phyloP scores from a whole-genome alignment of 768 basidiomycete species.

The Fomitopsis serialis region DNA sequence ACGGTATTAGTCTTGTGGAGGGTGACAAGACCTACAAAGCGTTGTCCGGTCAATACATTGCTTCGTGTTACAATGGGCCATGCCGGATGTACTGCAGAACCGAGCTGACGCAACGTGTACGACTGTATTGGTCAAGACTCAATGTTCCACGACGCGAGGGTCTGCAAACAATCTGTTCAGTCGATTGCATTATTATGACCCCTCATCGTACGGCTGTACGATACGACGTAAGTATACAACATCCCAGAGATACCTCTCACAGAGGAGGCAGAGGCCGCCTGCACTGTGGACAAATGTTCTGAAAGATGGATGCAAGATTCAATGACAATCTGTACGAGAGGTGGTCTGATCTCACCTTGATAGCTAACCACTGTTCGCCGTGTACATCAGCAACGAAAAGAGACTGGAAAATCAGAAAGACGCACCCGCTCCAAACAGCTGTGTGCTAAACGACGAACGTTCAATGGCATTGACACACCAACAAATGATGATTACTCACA shows the following conservation, averaged over 20 bases:
- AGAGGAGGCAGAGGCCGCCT: conserved; percentile 78
- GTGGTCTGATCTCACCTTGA: conserved; percentile 44
- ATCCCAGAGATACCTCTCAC: conserved; percentile 26
- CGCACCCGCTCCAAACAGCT: conserved; percentile 62
- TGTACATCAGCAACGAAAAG: conserved; percentile 4
- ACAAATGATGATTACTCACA: conserved; percentile 37
- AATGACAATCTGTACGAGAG: neutral
- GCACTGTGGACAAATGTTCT: conserved; percentile 93
- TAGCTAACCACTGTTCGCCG: conserved; percentile 74
- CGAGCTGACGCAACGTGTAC: too few relatives aligned
- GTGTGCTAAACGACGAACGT: conserved; percentile 53
- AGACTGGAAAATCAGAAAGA: neutral
- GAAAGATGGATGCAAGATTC: conserved; percentile 5
- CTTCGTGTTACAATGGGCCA: too few relatives aligned
- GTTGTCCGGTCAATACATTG: too few relatives aligned
- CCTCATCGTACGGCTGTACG: too few relatives aligned
- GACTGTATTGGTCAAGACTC: too few relatives aligned
- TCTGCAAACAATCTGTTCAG: too few relatives aligned
- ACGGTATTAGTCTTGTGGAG: too few relatives aligned
- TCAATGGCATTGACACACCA: neutral
- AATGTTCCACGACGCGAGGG: too few relatives aligned
- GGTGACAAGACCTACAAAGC: too few relatives aligned
- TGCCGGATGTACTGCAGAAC: too few relatives aligned
- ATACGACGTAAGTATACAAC: too few relatives aligned
- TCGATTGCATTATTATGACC: too few relatives aligned